Conservation (phyloP, 2,329 filamentous ascomycete genomes). For the Colletotrichum graminicola region DNA sequence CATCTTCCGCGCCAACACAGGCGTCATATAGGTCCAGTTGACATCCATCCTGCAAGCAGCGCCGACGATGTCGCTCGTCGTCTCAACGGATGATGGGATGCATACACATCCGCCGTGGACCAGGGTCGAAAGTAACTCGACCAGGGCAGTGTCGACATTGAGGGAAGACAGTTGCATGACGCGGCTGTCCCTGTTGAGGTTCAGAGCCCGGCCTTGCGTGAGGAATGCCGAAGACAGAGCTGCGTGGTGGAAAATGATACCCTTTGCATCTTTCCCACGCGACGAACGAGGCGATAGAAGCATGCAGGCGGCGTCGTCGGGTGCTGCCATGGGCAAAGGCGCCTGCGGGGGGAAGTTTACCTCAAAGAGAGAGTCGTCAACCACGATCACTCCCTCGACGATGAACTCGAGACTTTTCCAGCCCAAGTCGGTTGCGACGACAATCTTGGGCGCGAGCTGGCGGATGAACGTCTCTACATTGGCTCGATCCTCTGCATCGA, state of each 20-base stretch:
- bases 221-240: slow-evolving; percentile 67
- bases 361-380: slow-evolving; percentile 57
- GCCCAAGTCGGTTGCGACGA: slow-evolving; percentile 59
- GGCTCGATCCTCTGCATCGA: slow-evolving; percentile 60
- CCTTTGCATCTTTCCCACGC: slow-evolving; percentile 66
- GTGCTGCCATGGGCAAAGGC: slow-evolving; percentile 51
- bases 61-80: slow-evolving; percentile 62
- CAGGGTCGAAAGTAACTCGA: slow-evolving; percentile 65
- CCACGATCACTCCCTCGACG: slow-evolving; percentile 56
- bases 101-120: slow-evolving; percentile 71
- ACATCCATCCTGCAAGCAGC: slow-evolving; percentile 64
- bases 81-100: slow-evolving; percentile 64
- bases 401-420: slow-evolving; percentile 55
- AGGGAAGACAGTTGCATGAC: slow-evolving; percentile 68
- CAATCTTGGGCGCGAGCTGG: slow-evolving; percentile 58
- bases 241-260: slow-evolving; percentile 72
- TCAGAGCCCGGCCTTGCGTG: slow-evolving; percentile 63
- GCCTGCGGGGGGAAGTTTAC: slow-evolving; percentile 42
- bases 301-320: slow-evolving; percentile 68
- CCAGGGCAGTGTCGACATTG: slow-evolving; percentile 65
- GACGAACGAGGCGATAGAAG: slow-evolving; percentile 69
- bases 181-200: slow-evolving; percentile 64
- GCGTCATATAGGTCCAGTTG: slow-evolving; percentile 68
- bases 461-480: slow-evolving; percentile 58
- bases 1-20: slow-evolving; percentile 65